Evolutionary conservation across 352 stramenopile species (phyloP).

Genomic region (Phytophthora quininea): DNA sequence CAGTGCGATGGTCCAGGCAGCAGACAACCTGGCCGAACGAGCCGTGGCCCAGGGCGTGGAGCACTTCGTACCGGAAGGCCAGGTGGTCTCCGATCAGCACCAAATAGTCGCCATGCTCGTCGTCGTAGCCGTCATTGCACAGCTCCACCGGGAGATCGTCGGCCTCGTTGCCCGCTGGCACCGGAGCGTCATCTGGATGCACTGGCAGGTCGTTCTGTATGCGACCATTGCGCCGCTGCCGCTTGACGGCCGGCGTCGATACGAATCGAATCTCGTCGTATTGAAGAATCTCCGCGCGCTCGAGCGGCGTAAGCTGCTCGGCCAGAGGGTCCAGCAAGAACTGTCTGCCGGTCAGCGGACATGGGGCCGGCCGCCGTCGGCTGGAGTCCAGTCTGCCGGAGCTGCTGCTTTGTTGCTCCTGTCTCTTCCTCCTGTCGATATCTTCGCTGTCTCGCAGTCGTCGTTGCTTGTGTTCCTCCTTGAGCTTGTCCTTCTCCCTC

Average conservation of each 20-base stretch:
- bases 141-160: constrained; percentile 33
- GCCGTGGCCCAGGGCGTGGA: constrained; percentile 95
- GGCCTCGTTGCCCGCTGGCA: constrained; percentile 6
- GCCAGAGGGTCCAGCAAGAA: constrained; percentile 32
- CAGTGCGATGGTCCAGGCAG: constrained; percentile 88
- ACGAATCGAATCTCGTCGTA: constrained; percentile 63
- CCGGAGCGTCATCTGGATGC: constrained; percentile 20
- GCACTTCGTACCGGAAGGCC: constrained; percentile 93
- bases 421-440: constrained; percentile 23
- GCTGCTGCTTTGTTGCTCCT: constrained; percentile 3
- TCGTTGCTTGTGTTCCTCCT: constrained; percentile 18
- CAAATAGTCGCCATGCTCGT: constrained; percentile 98
- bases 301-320: constrained; percentile 52
- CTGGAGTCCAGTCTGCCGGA: constrained; percentile 6
- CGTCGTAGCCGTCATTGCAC: constrained; percentile 95
- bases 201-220: constrained; percentile 34
- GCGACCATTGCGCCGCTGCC: constrained; percentile 34
- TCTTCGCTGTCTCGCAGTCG: constrained; percentile 11
- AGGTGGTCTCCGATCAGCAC: constrained; percentile 94
- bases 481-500: constrained; percentile 23
- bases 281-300: constrained; percentile 56
- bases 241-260: constrained; percentile 43
- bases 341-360: constrained; percentile 27
- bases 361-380: constrained; percentile 11
- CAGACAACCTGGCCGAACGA: constrained; percentile 99